Conservation (phyloP, 352 stramenopile genomes). For the Aphanomyces astaci region DNA sequence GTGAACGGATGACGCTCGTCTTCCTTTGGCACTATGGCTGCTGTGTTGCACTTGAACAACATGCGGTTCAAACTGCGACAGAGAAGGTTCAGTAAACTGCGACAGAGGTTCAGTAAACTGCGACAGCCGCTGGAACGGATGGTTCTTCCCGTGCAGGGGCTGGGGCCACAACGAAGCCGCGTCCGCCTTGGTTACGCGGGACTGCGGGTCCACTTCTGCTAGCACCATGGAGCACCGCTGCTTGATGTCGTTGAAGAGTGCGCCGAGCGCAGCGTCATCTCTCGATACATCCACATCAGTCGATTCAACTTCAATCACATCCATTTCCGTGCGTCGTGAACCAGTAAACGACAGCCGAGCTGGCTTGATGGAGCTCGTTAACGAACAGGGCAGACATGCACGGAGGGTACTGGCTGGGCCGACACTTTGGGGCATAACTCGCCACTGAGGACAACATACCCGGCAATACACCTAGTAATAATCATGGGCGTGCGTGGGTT, state of each 20-base stretch:
- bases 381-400: background rate
- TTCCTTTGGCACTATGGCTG: background rate
- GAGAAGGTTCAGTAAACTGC: background rate
- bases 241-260: slow-evolving; percentile 7
- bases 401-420: background rate
- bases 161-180: background rate
- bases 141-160: background rate
- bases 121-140: background rate
- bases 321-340: slow-evolving; percentile 2
- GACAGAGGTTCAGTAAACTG: background rate
- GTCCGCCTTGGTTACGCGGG: background rate
- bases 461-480: background rate
- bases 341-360: background rate
- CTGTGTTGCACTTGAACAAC: background rate
- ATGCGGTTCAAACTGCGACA: too few relatives aligned
- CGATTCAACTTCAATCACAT: background rate
- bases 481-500: too few relatives aligned
- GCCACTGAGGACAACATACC: background rate
- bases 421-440: background rate
- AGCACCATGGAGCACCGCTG: background rate
- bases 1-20: background rate
- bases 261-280: background rate
- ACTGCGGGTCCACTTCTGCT: too few relatives aligned
- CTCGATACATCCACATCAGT: background rate
- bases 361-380: background rate